A percentile compares a stretch with the other conserved stretches of the same genome.
phyloP scores from a whole-genome alignment of 1,284 basidiomycete species.

The Rhizoctonia solani region DNA sequence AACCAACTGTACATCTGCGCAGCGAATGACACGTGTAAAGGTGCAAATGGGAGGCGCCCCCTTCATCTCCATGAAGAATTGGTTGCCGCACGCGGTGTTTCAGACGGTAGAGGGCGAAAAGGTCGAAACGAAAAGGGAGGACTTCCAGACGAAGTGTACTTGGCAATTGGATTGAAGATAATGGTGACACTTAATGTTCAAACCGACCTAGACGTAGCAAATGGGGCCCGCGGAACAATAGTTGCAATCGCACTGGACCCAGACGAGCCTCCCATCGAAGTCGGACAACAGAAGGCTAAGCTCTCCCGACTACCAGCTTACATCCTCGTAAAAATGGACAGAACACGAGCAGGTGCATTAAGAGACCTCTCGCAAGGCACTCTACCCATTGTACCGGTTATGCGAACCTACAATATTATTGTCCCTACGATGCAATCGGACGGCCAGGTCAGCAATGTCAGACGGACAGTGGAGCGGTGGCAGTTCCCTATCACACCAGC shows the following conservation, averaged over 20 bases:
- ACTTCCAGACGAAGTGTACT: not conserved
- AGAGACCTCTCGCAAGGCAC: slow-evolving; percentile 42
- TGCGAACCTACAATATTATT: not conserved
- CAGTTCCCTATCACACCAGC: slow-evolving; percentile 45
- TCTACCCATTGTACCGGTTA: slow-evolving; percentile 42
- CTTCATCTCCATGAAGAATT: slow-evolving; percentile 33
- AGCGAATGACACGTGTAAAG: too few species aligned
- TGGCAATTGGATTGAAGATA: slow-evolving; percentile 7
- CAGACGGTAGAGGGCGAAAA: not conserved
- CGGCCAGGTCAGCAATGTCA: too few species aligned
- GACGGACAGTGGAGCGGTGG: not conserved
- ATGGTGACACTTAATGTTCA: slow-evolving; percentile 36
- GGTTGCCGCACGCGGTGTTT: not conserved
- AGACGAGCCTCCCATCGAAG: not conserved
- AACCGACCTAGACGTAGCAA: slow-evolving; percentile 33
- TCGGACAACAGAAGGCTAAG: not conserved
- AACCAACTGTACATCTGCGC: slow-evolving; percentile 39
- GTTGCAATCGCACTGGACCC: not conserved
- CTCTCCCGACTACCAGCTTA: slow-evolving; percentile 46
- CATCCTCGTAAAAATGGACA: slow-evolving; percentile 46
- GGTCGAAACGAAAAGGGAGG: not conserved
- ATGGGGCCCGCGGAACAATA: not conserved
- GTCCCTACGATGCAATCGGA: too few species aligned
- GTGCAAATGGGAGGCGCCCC: slow-evolving; percentile 36
- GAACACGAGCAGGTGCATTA: slow-evolving; percentile 41